Percentiles rank a stretch among this genome's conserved stretches.
These are phyloP conservation scores for Suhomyces pyralidae DNA, from an alignment of 805 yeast species.

Conservation along the genomic window DNA sequence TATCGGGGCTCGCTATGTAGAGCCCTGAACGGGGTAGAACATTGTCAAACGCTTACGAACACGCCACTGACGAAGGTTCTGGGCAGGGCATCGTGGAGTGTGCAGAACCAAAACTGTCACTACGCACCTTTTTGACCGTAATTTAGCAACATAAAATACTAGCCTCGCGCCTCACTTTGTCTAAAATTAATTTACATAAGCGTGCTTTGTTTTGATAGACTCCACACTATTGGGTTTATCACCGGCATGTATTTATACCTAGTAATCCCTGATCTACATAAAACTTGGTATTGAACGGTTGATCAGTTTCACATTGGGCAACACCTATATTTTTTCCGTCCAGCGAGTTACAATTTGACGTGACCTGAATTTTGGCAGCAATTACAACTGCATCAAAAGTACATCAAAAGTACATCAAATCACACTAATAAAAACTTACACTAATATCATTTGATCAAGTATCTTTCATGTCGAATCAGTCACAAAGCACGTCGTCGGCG, in stretches of 20 bases:
- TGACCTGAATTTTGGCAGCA: background rate
- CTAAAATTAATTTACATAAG: background rate
- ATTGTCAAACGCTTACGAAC: background rate
- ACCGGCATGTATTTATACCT: conserved; percentile 2
- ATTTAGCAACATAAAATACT: background rate
- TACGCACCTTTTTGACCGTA: background rate
- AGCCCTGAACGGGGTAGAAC: background rate
- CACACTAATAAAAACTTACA: no score
- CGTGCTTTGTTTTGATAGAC: background rate
- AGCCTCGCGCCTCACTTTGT: background rate
- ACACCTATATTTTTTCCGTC: background rate
- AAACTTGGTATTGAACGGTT: background rate
- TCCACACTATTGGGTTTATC: background rate
- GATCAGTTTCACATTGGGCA: background rate
- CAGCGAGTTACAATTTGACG: background rate
- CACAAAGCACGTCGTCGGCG: conserved; percentile 33
- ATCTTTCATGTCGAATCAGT: conserved; percentile 1
- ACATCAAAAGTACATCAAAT: no score
- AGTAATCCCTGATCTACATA: background rate
- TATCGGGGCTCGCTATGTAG: background rate
- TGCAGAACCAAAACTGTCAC: background rate
- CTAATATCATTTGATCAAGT: no score
- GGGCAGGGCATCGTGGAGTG: background rate
- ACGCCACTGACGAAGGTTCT: background rate
- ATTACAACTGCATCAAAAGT: no score